Evolutionary conservation across 306 rosid genomes (phyloP).

Genomic region (Potentilla sterilis): DNA sequence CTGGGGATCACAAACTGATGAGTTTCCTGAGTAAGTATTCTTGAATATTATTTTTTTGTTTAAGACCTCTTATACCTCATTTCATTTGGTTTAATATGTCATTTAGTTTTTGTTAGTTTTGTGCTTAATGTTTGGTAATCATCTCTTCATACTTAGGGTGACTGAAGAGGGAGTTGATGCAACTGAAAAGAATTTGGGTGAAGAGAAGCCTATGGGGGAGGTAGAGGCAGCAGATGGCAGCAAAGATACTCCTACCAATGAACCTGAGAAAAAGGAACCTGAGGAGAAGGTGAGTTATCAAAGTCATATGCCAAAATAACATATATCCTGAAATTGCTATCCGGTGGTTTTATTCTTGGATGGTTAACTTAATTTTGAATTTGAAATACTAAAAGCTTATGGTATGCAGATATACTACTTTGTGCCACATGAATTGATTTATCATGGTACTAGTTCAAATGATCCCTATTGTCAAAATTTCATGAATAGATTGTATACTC

Average conservation of each 20-base stretch:
- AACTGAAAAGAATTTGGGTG: slow-evolving; percentile 57
- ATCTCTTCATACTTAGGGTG: slow-evolving; percentile 34
- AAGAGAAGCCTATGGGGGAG: slow-evolving; percentile 74
- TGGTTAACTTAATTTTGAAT: not conserved
- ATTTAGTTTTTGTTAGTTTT: not conserved
- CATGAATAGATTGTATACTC: not conserved
- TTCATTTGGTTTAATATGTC: not conserved
- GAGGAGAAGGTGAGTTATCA: slow-evolving; percentile 64
- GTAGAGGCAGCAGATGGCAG: slow-evolving; percentile 47
- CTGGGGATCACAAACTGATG: slow-evolving; percentile 85
- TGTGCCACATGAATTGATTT: not conserved
- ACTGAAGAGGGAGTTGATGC: slow-evolving; percentile 63
- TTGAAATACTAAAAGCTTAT: not conserved
- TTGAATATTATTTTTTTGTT: not conserved
- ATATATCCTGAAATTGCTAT: not conserved
- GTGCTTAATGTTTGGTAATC: not conserved
- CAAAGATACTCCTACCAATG: slow-evolving; percentile 55
- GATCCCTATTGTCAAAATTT: not conserved
- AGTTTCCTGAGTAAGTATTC: slow-evolving; percentile 48
- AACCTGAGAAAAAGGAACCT: slow-evolving; percentile 72
- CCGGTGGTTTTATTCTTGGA: not conserved
- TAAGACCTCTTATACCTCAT: not conserved
- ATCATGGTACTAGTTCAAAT: not conserved
- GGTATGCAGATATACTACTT: not conserved
- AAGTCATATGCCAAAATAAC: not conserved